Evolutionary conservation across 257 asterid species (phyloP), one percentile per base, ranked within the genome.

Genomic region (Petunia secreta): DNA sequence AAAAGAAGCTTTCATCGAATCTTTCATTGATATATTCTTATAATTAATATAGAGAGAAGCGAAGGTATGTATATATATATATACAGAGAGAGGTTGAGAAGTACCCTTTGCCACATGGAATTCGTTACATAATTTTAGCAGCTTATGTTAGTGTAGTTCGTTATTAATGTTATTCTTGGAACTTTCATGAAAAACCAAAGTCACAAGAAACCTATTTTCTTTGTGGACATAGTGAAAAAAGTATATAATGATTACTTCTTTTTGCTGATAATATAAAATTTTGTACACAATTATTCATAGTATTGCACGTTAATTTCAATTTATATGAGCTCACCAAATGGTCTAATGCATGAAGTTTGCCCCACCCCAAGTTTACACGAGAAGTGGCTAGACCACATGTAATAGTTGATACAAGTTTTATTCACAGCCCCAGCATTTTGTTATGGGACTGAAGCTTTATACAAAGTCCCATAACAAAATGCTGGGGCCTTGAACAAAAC

Each of bases 141-240:
- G 75, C 63, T 85, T 77, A 84, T 84, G 89, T 87, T 89, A 82
- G 87, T 89, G 87, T 84, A 78, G 88, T 87, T 91, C 80, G 89
- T 88, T 87, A 86, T 87, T 80, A 25, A 25, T 25, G 89, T 78
- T 80, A 82, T 80, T 82, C 83, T 54, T 68, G 86, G 88, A 84
- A 80, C 73, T 84, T 85, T 81, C 80, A 84, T 82, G 86, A 75
- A 84, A 84, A 83, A 77, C 91, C 88, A 87, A 83, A 40, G 79
- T 84, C 76, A 85, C 91, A 92, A 89, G 93, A 80, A 84, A 92
- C 76, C 85, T 83, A 44, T 11, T 14, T 69, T 39, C 25, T 81
- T 75, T 85, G 41, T 78, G 78, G 84, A 76, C 16, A 82, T 55
- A 58, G 66, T 78, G 68, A 80, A 62, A 7, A 36, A 55, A 66